Base-by-base conservation (phyloP, 176 grass and related monocot species). In the Secale cereale region DNA sequence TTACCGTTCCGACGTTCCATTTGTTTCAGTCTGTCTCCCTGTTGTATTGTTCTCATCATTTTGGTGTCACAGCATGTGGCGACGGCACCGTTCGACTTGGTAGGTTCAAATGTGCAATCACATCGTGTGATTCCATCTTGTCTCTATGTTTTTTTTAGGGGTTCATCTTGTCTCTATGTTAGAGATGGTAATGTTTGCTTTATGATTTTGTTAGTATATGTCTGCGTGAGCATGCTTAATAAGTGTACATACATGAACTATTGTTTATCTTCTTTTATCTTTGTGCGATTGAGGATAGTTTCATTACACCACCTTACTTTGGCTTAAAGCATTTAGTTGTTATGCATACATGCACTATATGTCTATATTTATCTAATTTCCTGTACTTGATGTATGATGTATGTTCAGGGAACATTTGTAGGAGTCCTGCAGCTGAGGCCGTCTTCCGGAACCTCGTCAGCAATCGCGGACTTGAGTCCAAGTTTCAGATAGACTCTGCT, bases 371-470 rank as follows among this genome's bases (percentile, higher is more conserved):
- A 80, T 83, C 74, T 70, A 14, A 8, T 70, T 79, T 61, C 37
- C 23, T 63, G 65, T 28, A 20, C 16, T 37, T 83, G 31, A 79
- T 84, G 41, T 59, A 62, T 82, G 50, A 16, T 85, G 9, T 74
- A 66, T 69, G 4, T 48, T 30, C 77, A 98, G 93, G 96, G 12
- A 98, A 98, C 87, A 98, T 98, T 63, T 98, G 96, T 78, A 90
- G 96, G 59, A 98, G 96, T 85, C 93, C 96, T 31, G 93, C 96
- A 1, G 93, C 93, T 17, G 96, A 98, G 80, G 96, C 96, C 30
- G 91, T 98, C 73, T 95, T 95, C 81, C 89, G 86, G 39, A 86
- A 84, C 40, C 87, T 95, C 3, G 96, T 95, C 40, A 80, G 63
- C 70, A 98, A 94, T 85, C 81, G 93, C 63, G 91, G 89, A 16